These are phyloP conservation scores for Cercospora zeina DNA, from an alignment of 2,329 filamentous ascomycete genomes.

Conservation along the genomic window DNA sequence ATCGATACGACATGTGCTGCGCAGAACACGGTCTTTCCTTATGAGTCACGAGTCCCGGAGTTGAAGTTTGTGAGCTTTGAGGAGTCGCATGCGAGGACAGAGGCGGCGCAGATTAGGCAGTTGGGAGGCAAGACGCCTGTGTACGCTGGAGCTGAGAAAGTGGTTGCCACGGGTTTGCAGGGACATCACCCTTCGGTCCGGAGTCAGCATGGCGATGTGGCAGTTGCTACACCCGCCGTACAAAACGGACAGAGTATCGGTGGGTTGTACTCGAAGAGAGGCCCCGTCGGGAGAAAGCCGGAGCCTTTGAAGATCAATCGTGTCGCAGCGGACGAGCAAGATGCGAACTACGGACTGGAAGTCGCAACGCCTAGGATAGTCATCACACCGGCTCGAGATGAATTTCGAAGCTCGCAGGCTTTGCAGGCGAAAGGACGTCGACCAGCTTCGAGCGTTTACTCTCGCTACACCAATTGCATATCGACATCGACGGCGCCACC, in stretches of 20 bases:
- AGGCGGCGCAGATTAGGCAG: conserved; percentile 31
- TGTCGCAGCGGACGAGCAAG: conserved; percentile 32
- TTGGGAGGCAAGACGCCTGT: conserved; percentile 30
- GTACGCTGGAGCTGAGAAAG: conserved; percentile 19
- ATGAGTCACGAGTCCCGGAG: conserved; percentile 35
- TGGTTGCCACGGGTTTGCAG: conserved; percentile 9
- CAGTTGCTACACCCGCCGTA: neutral
- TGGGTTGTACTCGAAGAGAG: conserved; percentile 1
- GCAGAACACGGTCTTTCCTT: conserved; percentile 48
- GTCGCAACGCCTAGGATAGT: conserved; percentile 52
- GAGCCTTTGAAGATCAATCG: conserved; percentile 36
- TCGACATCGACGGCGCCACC: conserved; percentile 53
- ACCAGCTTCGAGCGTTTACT: conserved; percentile 62
- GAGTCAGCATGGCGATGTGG: conserved; percentile 8
- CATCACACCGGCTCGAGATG: conserved; percentile 55
- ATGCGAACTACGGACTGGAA: conserved; percentile 17
- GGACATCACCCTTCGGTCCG: conserved; percentile 13
- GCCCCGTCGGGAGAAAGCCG: conserved; percentile 10
- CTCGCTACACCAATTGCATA: conserved; percentile 51
- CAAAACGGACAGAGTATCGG: neutral
- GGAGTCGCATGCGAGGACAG: conserved; percentile 28
- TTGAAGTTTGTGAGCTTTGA: conserved; percentile 32
- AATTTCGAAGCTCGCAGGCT: conserved; percentile 57
- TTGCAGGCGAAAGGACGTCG: conserved; percentile 39
- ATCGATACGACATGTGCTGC: conserved; percentile 68